A percentile compares a stretch with the other conserved stretches of the same genome.
phyloP scores from a whole-genome alignment of 225 moss, liverwort and hornwort species.

The Physcomitrium patens region DNA sequence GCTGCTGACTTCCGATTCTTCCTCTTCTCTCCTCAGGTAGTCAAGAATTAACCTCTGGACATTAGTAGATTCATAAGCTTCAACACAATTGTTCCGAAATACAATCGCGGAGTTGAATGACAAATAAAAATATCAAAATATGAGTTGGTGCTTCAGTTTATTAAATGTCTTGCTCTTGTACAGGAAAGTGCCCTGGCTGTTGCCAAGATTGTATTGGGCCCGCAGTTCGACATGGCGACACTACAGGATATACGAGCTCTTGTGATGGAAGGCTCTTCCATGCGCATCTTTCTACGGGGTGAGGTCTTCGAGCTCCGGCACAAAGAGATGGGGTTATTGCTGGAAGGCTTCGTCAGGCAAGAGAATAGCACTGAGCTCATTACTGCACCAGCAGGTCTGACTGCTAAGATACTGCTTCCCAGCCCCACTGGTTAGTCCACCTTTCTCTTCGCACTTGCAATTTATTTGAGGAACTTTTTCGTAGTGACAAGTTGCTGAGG shows the following conservation, averaged over 20 bases:
- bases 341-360: constrained; percentile 89
- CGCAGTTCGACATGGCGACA: constrained; percentile 70
- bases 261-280: constrained; percentile 57
- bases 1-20: background rate
- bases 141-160: background rate
- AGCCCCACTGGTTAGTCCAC: constrained; percentile 50
- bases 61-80: background rate
- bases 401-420: constrained; percentile 27
- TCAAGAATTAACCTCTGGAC: background rate
- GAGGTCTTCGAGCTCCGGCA: constrained; percentile 80
- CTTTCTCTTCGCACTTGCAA: background rate
- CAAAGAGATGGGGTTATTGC: constrained; percentile 68
- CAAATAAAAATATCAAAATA: background rate
- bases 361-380: constrained; percentile 77
- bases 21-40: background rate
- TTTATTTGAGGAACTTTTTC: background rate
- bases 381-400: constrained; percentile 77
- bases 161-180: constrained; percentile 2
- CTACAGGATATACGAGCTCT: constrained; percentile 80
- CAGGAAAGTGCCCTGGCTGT: constrained; percentile 89
- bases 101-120: background rate
- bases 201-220: constrained; percentile 71
- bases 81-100: background rate
- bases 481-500: too few relatives aligned
- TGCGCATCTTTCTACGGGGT: constrained; percentile 79